These are phyloP conservation scores for Septoria petroselini DNA, from an alignment of 2,329 filamentous ascomycete genomes.

Conservation along the genomic window DNA sequence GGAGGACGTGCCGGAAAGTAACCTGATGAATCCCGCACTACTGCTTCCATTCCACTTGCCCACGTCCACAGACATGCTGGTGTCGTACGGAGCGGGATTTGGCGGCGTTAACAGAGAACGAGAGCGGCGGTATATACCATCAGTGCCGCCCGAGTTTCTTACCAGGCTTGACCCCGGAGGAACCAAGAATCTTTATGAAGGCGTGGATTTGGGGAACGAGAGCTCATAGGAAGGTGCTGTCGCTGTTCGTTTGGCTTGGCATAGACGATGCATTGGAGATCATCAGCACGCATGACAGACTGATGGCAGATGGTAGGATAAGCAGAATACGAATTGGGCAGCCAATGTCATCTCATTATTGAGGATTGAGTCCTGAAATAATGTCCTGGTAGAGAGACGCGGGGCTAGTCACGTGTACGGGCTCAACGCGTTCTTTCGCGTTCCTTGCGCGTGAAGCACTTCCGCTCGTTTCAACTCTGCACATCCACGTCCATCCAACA, in stretches of 20 bases:
- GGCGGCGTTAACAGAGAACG: conserved; percentile 88
- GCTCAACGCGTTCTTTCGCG: too few species aligned
- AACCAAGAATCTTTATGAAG: conserved; percentile 38
- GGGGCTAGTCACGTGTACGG: too few species aligned
- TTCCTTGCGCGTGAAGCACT: neutral
- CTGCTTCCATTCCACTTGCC: conserved; percentile 95
- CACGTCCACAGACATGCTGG: conserved; percentile 94
- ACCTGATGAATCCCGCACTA: conserved; percentile 82
- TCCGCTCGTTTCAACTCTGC: neutral
- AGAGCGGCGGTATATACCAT: conserved; percentile 93
- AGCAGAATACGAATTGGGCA: too few species aligned
- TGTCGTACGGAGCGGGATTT: conserved; percentile 91
- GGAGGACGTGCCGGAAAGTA: conserved; percentile 67
- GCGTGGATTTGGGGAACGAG: conserved; percentile 9
- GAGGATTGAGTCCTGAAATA: too few species aligned
- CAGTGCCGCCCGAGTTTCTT: conserved; percentile 88
- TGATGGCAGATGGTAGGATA: too few species aligned
- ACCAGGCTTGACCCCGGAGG: conserved; percentile 70
- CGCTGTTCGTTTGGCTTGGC: conserved; percentile 1
- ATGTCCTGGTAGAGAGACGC: too few species aligned
- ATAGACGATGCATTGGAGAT: neutral
- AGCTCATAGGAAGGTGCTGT: conserved; percentile 10
- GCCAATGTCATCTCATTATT: too few species aligned
- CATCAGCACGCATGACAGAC: neutral
- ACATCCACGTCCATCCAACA: neutral